Conservation (phyloP, 495 filamentous ascomycete genomes). For the Penicillium riverlandense region DNA sequence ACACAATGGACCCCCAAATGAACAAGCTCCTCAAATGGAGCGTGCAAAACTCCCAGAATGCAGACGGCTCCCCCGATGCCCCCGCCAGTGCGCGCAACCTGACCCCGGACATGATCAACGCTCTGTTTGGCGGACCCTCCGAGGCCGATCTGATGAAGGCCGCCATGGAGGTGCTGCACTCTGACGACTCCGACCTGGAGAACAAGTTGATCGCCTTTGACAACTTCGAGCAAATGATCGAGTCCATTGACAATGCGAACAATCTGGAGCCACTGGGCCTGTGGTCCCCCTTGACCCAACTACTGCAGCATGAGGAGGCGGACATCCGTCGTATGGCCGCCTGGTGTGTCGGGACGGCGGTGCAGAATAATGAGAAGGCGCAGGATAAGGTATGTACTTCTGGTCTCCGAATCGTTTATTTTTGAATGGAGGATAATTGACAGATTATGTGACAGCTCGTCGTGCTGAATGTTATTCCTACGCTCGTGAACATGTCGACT, state of each 20-base stretch:
- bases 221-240: slow-evolving; percentile 90
- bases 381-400: slow-evolving; percentile 58
- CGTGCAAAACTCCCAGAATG: slow-evolving; percentile 65
- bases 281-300: slow-evolving; percentile 70
- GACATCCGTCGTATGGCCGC: slow-evolving; percentile 76
- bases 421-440: slow-evolving; percentile 9
- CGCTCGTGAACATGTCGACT: slow-evolving; percentile 57
- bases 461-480: slow-evolving; percentile 61
- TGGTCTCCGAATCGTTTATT: not conserved
- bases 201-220: slow-evolving; percentile 86
- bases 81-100: slow-evolving; percentile 38
- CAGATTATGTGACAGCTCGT: slow-evolving; percentile 40
- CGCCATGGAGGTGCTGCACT: slow-evolving; percentile 65
- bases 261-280: slow-evolving; percentile 70
- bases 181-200: slow-evolving; percentile 57
- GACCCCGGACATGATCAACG: slow-evolving; percentile 57
- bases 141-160: slow-evolving; percentile 88
- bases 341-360: slow-evolving; percentile 89
- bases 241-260: slow-evolving; percentile 91
- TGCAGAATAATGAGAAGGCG: slow-evolving; percentile 84
- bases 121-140: slow-evolving; percentile 71
- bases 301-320: slow-evolving; percentile 58
- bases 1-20: slow-evolving; percentile 47
- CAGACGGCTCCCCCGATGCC: slow-evolving; percentile 27
- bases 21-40: slow-evolving; percentile 90